phyloP scores from a whole-genome alignment of 305 asterid species.

The Plantago coronopus region DNA sequence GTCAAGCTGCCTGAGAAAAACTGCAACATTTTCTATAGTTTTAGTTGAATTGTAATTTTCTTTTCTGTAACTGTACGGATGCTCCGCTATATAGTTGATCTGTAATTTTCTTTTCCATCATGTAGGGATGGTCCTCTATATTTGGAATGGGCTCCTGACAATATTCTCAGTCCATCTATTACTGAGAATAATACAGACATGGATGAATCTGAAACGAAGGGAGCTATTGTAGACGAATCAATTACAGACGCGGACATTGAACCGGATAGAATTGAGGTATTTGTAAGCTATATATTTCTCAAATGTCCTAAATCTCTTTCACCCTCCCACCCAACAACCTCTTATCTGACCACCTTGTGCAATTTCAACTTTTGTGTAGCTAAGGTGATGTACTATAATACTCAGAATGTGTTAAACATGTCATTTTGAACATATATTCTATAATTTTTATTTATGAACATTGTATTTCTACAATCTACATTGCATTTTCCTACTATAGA shows the following conservation, averaged over 20 bases:
- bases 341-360: neutral
- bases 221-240: conserved; percentile 55
- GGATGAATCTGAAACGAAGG: conserved; percentile 48
- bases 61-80: too few relatives aligned
- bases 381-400: neutral
- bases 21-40: too few relatives aligned
- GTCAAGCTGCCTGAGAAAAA: too few relatives aligned
- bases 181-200: conserved; percentile 26
- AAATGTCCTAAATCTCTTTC: too few relatives aligned
- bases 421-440: too few relatives aligned
- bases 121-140: conserved; percentile 85
- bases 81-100: too few relatives aligned
- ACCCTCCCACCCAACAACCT: neutral
- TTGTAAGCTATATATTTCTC: conserved; percentile 11
- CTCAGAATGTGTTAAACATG: too few relatives aligned
- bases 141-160: conserved; percentile 94
- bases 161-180: conserved; percentile 52
- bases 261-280: conserved; percentile 88
- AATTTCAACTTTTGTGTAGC: neutral
- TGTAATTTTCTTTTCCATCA: conserved; percentile 20
- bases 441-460: too few relatives aligned
- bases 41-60: too few relatives aligned
- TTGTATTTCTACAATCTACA: too few relatives aligned
- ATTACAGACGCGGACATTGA: conserved; percentile 56
- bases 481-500: too few relatives aligned